phyloP scores from a whole-genome alignment of 2,329 filamentous ascomycete species.

The Dothidotthia symphoricarpi region DNA sequence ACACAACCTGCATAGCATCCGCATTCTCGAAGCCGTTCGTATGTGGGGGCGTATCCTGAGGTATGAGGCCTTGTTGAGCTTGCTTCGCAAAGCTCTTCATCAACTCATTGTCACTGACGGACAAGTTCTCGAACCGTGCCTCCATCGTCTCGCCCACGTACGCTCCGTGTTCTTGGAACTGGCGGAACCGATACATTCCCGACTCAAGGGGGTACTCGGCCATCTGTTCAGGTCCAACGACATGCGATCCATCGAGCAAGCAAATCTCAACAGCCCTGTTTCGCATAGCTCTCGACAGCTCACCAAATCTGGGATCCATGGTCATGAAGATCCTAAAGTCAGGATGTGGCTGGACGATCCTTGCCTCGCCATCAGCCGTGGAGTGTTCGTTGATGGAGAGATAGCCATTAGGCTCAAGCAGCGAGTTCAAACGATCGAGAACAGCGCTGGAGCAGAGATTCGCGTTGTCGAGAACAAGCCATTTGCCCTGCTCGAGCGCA shows the following conservation, averaged over 20 bases:
- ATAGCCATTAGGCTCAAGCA: constrained; percentile 85
- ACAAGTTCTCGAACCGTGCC: constrained; percentile 39
- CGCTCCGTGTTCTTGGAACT: constrained; percentile 17
- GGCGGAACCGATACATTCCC: constrained; percentile 41
- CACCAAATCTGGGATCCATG: constrained; percentile 86
- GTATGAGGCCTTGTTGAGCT: constrained; percentile 16
- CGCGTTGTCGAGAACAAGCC: constrained; percentile 94
- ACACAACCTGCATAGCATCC: constrained; percentile 1
- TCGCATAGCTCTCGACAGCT: constrained; percentile 93
- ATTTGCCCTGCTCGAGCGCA: constrained; percentile 80
- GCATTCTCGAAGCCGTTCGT: constrained; percentile 3
- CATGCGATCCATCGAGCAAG: constrained; percentile 46
- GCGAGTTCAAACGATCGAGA: constrained; percentile 87
- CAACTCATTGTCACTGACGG: constrained; percentile 28
- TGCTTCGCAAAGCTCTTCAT: constrained; percentile 35
- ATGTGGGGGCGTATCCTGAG: background rate
- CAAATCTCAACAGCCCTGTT: constrained; percentile 92
- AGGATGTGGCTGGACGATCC: constrained; percentile 76
- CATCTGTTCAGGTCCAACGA: background rate
- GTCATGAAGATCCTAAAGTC: constrained; percentile 92
- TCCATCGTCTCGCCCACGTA: constrained; percentile 12
- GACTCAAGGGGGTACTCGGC: constrained; percentile 40
- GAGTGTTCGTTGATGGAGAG: constrained; percentile 93
- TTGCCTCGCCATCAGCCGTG: constrained; percentile 74
- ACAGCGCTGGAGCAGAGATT: constrained; percentile 96